Percentiles rank a stretch among this genome's conserved stretches.
These are phyloP conservation scores for Candolleomyces eurysporus DNA, from an alignment of 768 basidiomycete genomes.

Conservation along the genomic window DNA sequence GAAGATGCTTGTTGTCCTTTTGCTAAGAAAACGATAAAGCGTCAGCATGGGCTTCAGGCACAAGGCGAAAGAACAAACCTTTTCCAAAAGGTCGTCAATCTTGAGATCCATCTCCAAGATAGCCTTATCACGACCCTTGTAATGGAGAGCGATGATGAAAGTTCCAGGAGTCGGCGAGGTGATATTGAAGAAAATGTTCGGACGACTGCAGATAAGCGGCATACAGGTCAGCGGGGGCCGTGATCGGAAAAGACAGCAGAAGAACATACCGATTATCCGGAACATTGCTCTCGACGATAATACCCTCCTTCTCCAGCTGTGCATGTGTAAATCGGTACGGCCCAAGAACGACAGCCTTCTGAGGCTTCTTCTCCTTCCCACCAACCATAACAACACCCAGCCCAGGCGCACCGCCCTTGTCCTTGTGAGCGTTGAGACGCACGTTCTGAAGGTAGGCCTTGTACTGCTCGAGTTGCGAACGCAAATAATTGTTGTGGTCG, in stretches of 20 bases:
- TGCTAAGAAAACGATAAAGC: slow-evolving; percentile 54
- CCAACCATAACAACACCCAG: slow-evolving; percentile 95
- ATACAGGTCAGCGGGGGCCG: slow-evolving; percentile 3
- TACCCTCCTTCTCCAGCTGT: slow-evolving; percentile 97
- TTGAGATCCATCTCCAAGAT: slow-evolving; percentile 99
- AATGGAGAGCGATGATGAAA: slow-evolving; percentile 98
- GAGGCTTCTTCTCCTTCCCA: slow-evolving; percentile 94
- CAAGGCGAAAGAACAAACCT: slow-evolving; percentile 51
- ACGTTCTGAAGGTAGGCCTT: slow-evolving; percentile 99
- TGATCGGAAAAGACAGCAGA: not conserved
- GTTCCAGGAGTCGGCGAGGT: slow-evolving; percentile 97
- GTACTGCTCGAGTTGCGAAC: slow-evolving; percentile 97
- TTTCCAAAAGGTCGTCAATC: slow-evolving; percentile 96
- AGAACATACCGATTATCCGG: slow-evolving; percentile 87
- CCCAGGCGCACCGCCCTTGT: slow-evolving; percentile 82
- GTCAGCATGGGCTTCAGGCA: slow-evolving; percentile 7
- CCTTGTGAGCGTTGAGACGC: slow-evolving; percentile 83
- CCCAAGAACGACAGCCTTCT: slow-evolving; percentile 83
- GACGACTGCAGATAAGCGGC: slow-evolving; percentile 55
- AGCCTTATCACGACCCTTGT: slow-evolving; percentile 98
- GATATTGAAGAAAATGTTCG: slow-evolving; percentile 99
- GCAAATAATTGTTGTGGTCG: slow-evolving; percentile 97
- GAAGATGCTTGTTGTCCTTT: slow-evolving; percentile 96
- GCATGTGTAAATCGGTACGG: slow-evolving; percentile 98
- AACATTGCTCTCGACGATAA: slow-evolving; percentile 98